These are phyloP conservation scores for Cryptococcus jaspeensis DNA, from an alignment of 1,284 basidiomycete species.

Conservation along the genomic window DNA sequence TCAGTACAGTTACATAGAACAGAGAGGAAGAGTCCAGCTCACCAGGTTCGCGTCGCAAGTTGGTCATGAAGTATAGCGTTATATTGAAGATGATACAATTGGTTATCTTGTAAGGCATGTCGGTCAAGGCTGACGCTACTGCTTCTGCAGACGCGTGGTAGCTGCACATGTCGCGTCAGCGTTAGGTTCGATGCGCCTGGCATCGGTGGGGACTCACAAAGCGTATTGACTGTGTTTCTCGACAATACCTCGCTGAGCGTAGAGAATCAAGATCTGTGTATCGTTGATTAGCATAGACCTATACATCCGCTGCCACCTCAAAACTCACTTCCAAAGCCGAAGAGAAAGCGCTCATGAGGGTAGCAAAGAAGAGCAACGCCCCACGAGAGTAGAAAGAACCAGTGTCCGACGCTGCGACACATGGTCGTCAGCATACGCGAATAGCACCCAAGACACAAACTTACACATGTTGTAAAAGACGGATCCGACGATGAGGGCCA, in stretches of 20 bases:
- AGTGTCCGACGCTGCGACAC: constrained; percentile 58
- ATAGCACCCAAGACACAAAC: background rate
- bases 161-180: constrained; percentile 69
- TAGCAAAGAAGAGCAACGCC: constrained; percentile 59
- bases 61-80: constrained; percentile 51
- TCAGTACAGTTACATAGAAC: background rate
- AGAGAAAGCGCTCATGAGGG: constrained; percentile 31
- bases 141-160: constrained; percentile 53
- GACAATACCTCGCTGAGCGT: constrained; percentile 53
- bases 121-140: constrained; percentile 52
- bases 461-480: constrained; percentile 50
- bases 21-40: background rate
- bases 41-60: constrained; percentile 48
- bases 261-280: constrained; percentile 49
- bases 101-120: constrained; percentile 53
- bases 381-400: constrained; percentile 73
- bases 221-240: constrained; percentile 51
- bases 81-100: constrained; percentile 48
- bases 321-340: constrained; percentile 26
- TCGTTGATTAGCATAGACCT: background rate
- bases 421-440: background rate
- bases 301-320: background rate
- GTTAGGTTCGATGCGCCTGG: constrained; percentile 62
- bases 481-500: constrained; percentile 50
- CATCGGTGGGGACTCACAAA: constrained; percentile 54